Percentiles rank a stretch among this genome's conserved stretches.
These are phyloP conservation scores for Cyclotella atomus DNA, from an alignment of 108 stramenopile species.

Conservation along the genomic window DNA sequence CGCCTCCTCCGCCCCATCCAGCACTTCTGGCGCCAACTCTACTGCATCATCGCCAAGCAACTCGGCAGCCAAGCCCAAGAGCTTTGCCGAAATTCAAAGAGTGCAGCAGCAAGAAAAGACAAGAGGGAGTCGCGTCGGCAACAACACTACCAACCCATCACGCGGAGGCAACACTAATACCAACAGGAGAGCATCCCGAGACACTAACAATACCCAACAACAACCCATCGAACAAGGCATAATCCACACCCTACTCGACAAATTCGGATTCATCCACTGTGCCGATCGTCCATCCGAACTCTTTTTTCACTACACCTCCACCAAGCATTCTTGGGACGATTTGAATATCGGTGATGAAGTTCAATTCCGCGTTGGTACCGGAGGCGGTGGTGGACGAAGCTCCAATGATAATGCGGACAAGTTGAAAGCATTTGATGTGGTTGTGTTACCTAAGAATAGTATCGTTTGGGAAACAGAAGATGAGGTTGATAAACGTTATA, in stretches of 20 bases:
- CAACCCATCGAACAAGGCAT: conserved; percentile 44
- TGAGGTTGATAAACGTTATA: conserved; percentile 49
- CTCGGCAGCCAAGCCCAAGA: not conserved
- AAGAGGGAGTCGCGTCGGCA: not conserved
- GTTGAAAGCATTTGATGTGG: conserved; percentile 55
- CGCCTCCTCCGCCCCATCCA: conserved; percentile 6
- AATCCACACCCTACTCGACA: conserved; percentile 64
- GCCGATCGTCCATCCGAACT: conserved; percentile 79
- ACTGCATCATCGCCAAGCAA: not conserved
- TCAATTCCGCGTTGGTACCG: conserved; percentile 57
- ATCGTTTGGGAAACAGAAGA: conserved; percentile 76
- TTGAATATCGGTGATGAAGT: conserved; percentile 74
- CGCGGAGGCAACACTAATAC: not conserved
- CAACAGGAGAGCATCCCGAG: too few relatives aligned
- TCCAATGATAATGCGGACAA: not conserved
- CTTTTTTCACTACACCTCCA: conserved; percentile 74
- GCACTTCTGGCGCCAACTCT: not conserved
- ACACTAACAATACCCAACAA: not conserved
- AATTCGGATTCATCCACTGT: conserved; percentile 82
- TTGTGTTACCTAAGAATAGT: conserved; percentile 43
- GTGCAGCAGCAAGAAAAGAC: not conserved
- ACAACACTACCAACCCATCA: not conserved
- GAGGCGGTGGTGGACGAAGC: conserved; percentile 15
- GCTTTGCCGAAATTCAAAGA: conserved; percentile 26
- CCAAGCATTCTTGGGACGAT: conserved; percentile 50